phyloP scores from a whole-genome alignment of 2,329 filamentous ascomycete species.

The Hypoxylon sp. region DNA sequence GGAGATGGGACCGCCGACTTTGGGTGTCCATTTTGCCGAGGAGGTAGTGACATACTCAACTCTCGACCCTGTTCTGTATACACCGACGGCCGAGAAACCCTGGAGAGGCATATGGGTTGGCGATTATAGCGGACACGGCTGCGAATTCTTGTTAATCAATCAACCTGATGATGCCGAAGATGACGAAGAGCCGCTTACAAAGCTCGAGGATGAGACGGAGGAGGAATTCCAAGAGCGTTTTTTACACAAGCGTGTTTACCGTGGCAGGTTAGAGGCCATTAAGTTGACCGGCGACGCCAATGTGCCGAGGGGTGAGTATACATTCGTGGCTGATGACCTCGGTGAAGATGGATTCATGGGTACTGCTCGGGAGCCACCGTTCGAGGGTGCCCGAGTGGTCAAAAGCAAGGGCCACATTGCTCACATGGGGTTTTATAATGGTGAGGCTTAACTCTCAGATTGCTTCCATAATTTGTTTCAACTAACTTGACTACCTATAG shows the following conservation, averaged over 20 bases:
- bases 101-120: conserved; percentile 94
- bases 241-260: conserved; percentile 66
- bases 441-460: conserved; percentile 65
- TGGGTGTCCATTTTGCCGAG: conserved; percentile 68
- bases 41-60: conserved; percentile 77
- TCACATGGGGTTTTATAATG: conserved; percentile 76
- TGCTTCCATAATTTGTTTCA: conserved; percentile 3
- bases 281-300: conserved; percentile 95
- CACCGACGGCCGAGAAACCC: conserved; percentile 82
- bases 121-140: conserved; percentile 89
- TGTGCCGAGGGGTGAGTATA: conserved; percentile 87
- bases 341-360: conserved; percentile 75
- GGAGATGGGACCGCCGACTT: conserved; percentile 68
- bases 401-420: conserved; percentile 84
- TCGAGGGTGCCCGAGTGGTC: conserved; percentile 82
- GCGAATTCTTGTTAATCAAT: conserved; percentile 86
- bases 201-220: conserved; percentile 60
- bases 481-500: conserved; percentile 60
- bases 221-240: conserved; percentile 64
- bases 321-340: conserved; percentile 85
- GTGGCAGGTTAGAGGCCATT: conserved; percentile 82
- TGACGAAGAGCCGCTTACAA: conserved; percentile 60
- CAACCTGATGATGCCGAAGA: conserved; percentile 74
- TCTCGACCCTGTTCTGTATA: conserved; percentile 81
- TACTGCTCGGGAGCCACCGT: conserved; percentile 75